Evolutionary conservation across 1,284 basidiomycete genomes (phyloP).

Genomic region (Sphagnurus paluster): DNA sequence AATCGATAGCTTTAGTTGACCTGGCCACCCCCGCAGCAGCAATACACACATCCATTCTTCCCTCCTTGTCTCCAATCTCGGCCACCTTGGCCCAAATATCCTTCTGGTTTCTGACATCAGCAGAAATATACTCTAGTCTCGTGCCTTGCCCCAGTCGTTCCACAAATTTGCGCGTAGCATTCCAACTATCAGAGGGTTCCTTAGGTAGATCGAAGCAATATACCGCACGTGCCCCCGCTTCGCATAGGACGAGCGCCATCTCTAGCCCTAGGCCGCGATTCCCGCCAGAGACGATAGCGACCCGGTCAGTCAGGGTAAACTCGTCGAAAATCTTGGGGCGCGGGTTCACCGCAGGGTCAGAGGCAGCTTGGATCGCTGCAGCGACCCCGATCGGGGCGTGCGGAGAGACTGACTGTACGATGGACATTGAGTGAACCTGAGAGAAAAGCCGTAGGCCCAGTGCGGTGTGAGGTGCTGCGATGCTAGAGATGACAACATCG

Average conservation of each 20-base stretch:
- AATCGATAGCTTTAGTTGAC: constrained; percentile 56
- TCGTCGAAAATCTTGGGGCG: constrained; percentile 65
- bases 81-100: constrained; percentile 54
- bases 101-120: constrained; percentile 65
- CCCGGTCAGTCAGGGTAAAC: constrained; percentile 72
- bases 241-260: constrained; percentile 75
- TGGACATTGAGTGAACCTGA: not conserved
- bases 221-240: constrained; percentile 73
- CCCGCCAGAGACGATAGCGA: constrained; percentile 78
- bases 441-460: too few relatives aligned
- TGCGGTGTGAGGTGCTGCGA: too few relatives aligned
- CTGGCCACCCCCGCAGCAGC: constrained; percentile 78
- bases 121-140: constrained; percentile 65
- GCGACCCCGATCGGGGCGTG: constrained; percentile 60
- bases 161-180: constrained; percentile 54
- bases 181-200: constrained; percentile 69
- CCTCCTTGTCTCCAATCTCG: constrained; percentile 62
- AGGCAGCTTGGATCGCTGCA: constrained; percentile 50
- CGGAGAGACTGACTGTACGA: constrained; percentile 46
- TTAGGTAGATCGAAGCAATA: constrained; percentile 76
- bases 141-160: constrained; percentile 44
- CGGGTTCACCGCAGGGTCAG: constrained; percentile 32
- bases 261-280: constrained; percentile 83
- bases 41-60: constrained; percentile 71
- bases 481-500: too few relatives aligned